Percentiles rank a stretch among this genome's conserved stretches.
Conservation (phyloP, 805 yeast genomes). For the Ogataea sp. region DNA sequence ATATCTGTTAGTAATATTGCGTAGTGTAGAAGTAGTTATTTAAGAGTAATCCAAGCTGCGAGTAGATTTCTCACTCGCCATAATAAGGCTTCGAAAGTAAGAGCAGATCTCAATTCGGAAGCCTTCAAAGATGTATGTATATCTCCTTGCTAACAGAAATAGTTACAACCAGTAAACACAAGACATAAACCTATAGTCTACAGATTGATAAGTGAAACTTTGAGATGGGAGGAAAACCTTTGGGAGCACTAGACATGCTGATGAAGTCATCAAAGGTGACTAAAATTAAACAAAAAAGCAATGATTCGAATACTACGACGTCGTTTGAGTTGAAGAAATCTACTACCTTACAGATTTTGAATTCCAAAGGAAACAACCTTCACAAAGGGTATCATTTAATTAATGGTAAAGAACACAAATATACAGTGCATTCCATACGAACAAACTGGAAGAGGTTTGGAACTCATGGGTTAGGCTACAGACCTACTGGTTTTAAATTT, state of each 20-base stretch:
- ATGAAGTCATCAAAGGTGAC: neutral
- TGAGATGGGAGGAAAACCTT: no score
- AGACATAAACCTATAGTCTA: no score
- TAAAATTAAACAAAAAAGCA: neutral
- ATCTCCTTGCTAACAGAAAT: no score
- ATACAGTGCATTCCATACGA: neutral
- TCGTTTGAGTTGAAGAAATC: neutral
- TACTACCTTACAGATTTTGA: neutral
- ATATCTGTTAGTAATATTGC: no score
- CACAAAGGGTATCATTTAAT: neutral
- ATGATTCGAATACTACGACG: neutral
- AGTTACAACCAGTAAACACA: no score
- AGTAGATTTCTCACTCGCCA: no score
- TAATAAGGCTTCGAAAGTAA: no score
- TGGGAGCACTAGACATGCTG: neutral
- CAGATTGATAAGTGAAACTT: no score
- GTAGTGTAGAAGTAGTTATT: no score
- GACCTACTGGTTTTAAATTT: neutral
- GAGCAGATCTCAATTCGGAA: no score
- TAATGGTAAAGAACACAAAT: neutral
- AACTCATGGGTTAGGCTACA: constrained; percentile 9
- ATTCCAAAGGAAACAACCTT: neutral
- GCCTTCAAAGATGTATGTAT: no score
- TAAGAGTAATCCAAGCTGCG: no score
- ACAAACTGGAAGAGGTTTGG: constrained; percentile 4